These are phyloP conservation scores for Seiridium unicorne DNA, from an alignment of 2,329 filamentous ascomycete species.

Conservation along the genomic window DNA sequence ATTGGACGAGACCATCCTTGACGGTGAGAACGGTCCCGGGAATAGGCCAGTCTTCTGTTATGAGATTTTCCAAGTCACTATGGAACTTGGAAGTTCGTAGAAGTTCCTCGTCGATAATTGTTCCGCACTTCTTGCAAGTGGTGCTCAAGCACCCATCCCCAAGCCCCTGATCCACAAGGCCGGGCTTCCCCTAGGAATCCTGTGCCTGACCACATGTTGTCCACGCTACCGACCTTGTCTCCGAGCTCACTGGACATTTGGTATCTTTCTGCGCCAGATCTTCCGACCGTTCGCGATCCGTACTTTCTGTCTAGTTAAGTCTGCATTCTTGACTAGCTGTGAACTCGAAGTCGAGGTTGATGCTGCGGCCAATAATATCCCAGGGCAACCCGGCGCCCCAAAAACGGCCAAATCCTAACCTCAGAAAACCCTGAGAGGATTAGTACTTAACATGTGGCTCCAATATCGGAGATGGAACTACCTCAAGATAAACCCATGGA, in stretches of 20 bases:
- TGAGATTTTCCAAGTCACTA: conserved; percentile 46
- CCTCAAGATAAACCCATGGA: conserved; percentile 50
- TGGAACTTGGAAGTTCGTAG: conserved; percentile 59
- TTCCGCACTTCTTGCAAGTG: conserved; percentile 48
- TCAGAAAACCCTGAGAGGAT: conserved; percentile 61
- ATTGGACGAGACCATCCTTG: conserved; percentile 43
- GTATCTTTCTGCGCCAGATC: conserved; percentile 30
- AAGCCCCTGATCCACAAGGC: conserved; percentile 49
- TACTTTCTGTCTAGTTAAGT: conserved; percentile 40
- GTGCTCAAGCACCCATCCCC: conserved; percentile 51
- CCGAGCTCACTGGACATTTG: conserved; percentile 51
- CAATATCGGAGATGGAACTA: neutral
- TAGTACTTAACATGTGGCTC: neutral
- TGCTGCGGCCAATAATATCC: conserved; percentile 50
- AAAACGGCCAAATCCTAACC: conserved; percentile 47
- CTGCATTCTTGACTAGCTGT: conserved; percentile 40
- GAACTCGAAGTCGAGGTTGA: conserved; percentile 57
- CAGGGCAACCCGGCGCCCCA: conserved; percentile 67
- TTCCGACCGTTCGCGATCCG: conserved; percentile 55
- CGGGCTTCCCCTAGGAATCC: conserved; percentile 29
- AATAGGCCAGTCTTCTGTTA: conserved; percentile 49
- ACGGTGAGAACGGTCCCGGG: conserved; percentile 62
- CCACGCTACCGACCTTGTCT: conserved; percentile 48
- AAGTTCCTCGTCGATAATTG: conserved; percentile 50
- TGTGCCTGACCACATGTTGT: conserved; percentile 43